Evolutionary conservation across 495 filamentous ascomycete species (phyloP).

Genomic region (Chaetomidium leptoderma): DNA sequence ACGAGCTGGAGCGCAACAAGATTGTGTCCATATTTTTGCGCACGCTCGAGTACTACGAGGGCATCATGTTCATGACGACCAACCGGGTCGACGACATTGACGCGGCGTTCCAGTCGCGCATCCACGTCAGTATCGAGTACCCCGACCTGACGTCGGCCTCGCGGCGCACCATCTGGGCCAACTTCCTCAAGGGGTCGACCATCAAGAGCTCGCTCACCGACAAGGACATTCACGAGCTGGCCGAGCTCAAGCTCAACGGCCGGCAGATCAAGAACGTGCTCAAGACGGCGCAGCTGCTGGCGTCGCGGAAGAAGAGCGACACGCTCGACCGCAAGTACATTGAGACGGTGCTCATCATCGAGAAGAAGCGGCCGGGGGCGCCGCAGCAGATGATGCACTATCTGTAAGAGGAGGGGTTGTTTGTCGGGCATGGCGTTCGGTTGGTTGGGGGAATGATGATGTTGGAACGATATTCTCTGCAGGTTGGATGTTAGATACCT

Average conservation of each 20-base stretch:
- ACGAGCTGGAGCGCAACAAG: slow-evolving; percentile 52
- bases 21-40: slow-evolving; percentile 55
- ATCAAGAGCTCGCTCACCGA: slow-evolving; percentile 26
- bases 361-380: slow-evolving; percentile 31
- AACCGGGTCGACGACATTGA: slow-evolving; percentile 51
- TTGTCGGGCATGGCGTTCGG: not conserved
- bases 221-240: slow-evolving; percentile 35
- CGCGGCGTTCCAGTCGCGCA: slow-evolving; percentile 48
- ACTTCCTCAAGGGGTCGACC: slow-evolving; percentile 28
- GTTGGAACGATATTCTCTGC: not conserved
- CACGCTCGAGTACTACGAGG: slow-evolving; percentile 53
- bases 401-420: slow-evolving; percentile 15
- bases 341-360: slow-evolving; percentile 30
- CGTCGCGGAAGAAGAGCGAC: slow-evolving; percentile 28
- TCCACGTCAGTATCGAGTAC: slow-evolving; percentile 49
- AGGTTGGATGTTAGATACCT: not conserved
- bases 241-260: slow-evolving; percentile 38
- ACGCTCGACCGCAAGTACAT: slow-evolving; percentile 29
- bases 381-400: slow-evolving; percentile 28
- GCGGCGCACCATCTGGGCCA: slow-evolving; percentile 33
- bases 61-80: slow-evolving; percentile 59
- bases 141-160: slow-evolving; percentile 36
- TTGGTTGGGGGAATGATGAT: not conserved
- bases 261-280: slow-evolving; percentile 52
- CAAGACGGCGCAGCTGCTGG: slow-evolving; percentile 43